Percentiles rank a stretch among this genome's conserved stretches.
These are phyloP conservation scores for Iberis amara DNA, from an alignment of 441 rosid genomes.

Conservation along the genomic window DNA sequence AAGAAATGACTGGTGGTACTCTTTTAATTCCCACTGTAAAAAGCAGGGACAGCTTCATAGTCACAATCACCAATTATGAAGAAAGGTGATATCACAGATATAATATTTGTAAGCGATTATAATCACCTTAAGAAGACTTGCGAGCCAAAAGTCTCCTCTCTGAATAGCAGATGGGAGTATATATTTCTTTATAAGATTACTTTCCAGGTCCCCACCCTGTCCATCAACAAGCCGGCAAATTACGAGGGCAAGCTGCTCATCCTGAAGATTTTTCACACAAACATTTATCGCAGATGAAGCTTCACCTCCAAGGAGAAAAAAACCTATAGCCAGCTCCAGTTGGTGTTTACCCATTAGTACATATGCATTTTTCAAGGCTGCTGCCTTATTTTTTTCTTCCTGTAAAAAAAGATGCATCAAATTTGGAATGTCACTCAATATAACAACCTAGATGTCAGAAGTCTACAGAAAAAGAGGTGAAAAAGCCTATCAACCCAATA, in stretches of 20 bases:
- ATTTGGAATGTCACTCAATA: constrained; percentile 17
- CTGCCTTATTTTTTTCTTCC: constrained; percentile 95
- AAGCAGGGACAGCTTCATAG: constrained; percentile 28
- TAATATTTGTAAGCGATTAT: constrained; percentile 28
- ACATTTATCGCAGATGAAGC: constrained; percentile 78
- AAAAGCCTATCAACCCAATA: constrained; percentile 18
- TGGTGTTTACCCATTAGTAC: constrained; percentile 96
- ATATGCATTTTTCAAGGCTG: constrained; percentile 95
- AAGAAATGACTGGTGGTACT: constrained; percentile 57
- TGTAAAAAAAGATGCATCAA: constrained; percentile 30
- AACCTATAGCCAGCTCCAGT: constrained; percentile 81
- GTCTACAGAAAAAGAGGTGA: constrained; percentile 5
- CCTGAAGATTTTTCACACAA: constrained; percentile 83
- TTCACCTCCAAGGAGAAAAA: constrained; percentile 96
- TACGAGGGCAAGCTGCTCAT: constrained; percentile 92
- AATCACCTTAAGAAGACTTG: constrained; percentile 79
- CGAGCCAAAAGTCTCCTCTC: constrained; percentile 78
- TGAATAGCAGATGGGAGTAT: constrained; percentile 72
- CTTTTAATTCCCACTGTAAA: constrained; percentile 90
- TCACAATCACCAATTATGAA: constrained; percentile 9
- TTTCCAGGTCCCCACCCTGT: constrained; percentile 66
- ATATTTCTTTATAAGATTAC: constrained; percentile 54
- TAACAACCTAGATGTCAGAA: constrained; percentile 19
- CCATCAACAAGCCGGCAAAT: constrained; percentile 89
- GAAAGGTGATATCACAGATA: constrained; percentile 14